Base-by-base conservation (phyloP, 1,139 yeast species). In the Protomyces gravidus region DNA sequence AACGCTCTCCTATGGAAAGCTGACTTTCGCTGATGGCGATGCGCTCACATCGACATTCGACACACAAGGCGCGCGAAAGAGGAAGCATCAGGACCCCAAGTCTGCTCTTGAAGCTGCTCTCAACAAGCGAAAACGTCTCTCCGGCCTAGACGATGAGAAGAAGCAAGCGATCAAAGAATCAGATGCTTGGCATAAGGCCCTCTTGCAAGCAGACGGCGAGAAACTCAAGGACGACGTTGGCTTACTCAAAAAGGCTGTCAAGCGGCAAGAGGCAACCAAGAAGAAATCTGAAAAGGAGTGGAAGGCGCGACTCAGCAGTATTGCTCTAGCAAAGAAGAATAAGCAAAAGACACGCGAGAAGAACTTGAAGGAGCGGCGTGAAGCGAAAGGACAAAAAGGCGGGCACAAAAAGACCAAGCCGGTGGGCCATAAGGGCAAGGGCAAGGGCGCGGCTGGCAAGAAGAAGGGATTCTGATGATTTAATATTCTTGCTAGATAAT, bases 201-300 rank as follows among this genome's bases (percentile, higher is more conserved):
- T 90, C 75, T 79, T 86, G 33, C 92, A 86, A 68, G 90, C 95
- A 2, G 96, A 89, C 72, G 98, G 98, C 51, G 77, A 74, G 47
- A 90, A 89, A 71, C 76, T 90, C 53, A 86, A 86, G 68, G 97
- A 94, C 71, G 95, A 92, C 71, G 98, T 90, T 70, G 85, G 83
- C 69, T 75, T 92, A 67, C 79, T 94, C 71, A 85, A 84, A 68
- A 90, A 89, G 71, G 88, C 97, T 1, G 73, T 92, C 64, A 89
- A 86, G 75, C 80, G 87, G 67, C 87, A 88, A 69, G 95, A 86
- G 67, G 81, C 85, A 64, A 78, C 80, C 70, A 89, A 89, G 74
- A 79, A 87, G 68, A 86, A 82, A 74, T 85, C 94, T 65, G 92
- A 86, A 67, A 75, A 83, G 55, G 94, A 88, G 71, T 89, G 96